Evolutionary conservation across 306 rosid genomes (phyloP), one percentile per base, ranked within the genome.

Genomic region (Pterocarpus macrocarpus): DNA sequence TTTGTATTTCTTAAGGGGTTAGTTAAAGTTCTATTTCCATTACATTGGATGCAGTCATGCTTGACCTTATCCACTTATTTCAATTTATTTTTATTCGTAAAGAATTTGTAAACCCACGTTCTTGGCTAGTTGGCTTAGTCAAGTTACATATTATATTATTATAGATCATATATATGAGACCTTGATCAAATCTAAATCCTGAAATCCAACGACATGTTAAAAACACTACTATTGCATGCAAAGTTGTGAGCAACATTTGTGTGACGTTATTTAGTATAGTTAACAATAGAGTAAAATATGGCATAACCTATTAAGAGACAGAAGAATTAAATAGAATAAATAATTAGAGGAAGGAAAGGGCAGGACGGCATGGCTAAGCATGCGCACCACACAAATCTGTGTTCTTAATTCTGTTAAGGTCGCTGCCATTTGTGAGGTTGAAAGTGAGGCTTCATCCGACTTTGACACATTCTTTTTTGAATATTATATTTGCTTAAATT

Each of bases 161-260:
- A 11, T 49, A 10, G 10, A 10, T 11, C 9, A 9, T 50, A 50
- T 50, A 15, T 33, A 61, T 14, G 22, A 47, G 62, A 63, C 17
- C 33, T 64, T 34, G 72, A 76, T 64, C 38, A 17, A 53, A 64
- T 76, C 72, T 50, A 50, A 16, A 76, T 32, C 57, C 8, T 63
- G 22, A 34, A 45, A 47, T 17, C 22, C 33, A 76, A 49, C 7
- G 56, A 69, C 12, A 16, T 14, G 4, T 62, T 44, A 44, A n/a
- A 32, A 12, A 5, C 28, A 64, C 5, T 2, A 56, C 11, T 39
- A 38, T 17, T 8, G 11, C 15, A 11, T 4, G 53, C 68, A 22
- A 73, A 58, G 14, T 36, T 73, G 53, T 11, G 22, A 73, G 55
- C 13, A 33, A 38, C 53, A 17, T 56, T 57, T 57, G 8, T 12